These are phyloP conservation scores for Penicillium maclennaniae DNA, from an alignment of 495 filamentous ascomycete species.

Conservation along the genomic window DNA sequence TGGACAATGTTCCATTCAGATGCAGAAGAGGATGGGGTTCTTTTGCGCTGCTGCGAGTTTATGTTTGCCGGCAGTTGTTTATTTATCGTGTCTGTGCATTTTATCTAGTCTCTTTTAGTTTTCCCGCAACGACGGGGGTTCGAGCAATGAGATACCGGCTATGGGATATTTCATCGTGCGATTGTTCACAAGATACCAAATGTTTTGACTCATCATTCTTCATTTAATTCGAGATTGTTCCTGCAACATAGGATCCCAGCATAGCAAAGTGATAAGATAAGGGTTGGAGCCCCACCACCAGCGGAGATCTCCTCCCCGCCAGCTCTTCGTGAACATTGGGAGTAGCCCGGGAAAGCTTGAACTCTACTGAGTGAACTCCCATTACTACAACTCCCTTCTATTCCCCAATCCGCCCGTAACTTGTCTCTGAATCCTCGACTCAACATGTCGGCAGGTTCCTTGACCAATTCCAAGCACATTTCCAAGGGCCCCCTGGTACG, in stretches of 20 bases:
- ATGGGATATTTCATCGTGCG: neutral
- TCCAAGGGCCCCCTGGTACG: slow-evolving; percentile 48
- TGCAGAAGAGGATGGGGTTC: neutral
- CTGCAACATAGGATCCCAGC: neutral
- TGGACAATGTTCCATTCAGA: slow-evolving; percentile 1
- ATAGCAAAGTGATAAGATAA: slow-evolving; percentile 1
- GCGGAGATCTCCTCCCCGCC: neutral
- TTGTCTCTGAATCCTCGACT: neutral
- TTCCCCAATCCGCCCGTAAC: neutral
- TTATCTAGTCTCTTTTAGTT: slow-evolving; percentile 9
- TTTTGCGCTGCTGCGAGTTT: neutral
- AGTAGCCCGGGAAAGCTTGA: slow-evolving; percentile 1
- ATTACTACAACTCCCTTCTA: neutral
- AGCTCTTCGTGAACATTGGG: neutral
- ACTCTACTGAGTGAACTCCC: neutral
- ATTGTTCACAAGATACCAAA: neutral
- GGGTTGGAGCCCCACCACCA: neutral
- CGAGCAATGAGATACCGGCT: slow-evolving; percentile 21
- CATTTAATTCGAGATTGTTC: neutral
- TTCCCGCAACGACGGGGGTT: slow-evolving; percentile 27
- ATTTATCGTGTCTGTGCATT: slow-evolving; percentile 18
- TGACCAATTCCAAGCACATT: slow-evolving; percentile 41
- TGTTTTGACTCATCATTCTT: neutral
- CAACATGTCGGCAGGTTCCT: slow-evolving; percentile 22
- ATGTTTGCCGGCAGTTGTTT: neutral